These are phyloP conservation scores for Quercus gilva DNA, from an alignment of 306 rosid genomes.

Conservation along the genomic window DNA sequence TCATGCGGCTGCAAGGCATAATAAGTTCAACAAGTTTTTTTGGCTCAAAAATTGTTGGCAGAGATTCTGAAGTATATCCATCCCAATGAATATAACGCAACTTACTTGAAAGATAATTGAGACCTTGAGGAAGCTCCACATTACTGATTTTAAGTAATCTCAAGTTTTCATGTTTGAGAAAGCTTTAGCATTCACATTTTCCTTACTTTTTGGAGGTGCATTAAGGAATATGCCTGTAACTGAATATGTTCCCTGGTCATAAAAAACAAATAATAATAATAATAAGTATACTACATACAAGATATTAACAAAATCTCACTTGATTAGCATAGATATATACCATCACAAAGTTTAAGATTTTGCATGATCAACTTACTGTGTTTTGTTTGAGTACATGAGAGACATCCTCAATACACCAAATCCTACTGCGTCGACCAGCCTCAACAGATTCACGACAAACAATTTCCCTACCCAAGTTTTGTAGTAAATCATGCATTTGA, in stretches of 20 bases:
- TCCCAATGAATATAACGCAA: slow-evolving; percentile 10
- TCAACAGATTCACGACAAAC: neutral
- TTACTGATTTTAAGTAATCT: slow-evolving; percentile 2
- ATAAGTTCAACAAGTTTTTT: slow-evolving; percentile 10
- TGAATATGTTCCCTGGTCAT: slow-evolving; percentile 24
- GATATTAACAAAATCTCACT: neutral
- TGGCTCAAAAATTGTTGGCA: slow-evolving; percentile 12
- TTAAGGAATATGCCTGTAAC: slow-evolving; percentile 20
- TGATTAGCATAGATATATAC: neutral
- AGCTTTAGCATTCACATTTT: neutral
- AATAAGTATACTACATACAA: fast-evolving
- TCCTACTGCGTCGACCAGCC: neutral
- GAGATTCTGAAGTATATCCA: slow-evolving; percentile 7
- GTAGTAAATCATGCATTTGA: neutral
- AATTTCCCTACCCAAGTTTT: too few species aligned
- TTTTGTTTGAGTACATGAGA: neutral
- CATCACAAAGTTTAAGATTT: neutral
- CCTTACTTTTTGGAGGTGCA: neutral
- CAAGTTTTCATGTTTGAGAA: slow-evolving; percentile 22
- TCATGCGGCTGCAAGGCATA: neutral
- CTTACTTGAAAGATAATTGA: slow-evolving; percentile 1
- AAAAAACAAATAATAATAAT: neutral
- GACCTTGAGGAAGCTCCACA: neutral
- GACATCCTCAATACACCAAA: slow-evolving; percentile 8
- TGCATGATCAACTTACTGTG: neutral